A percentile compares a stretch with the other conserved stretches of the same genome.
Evolutionary conservation across 495 filamentous ascomycete species (phyloP).

Genomic region (Hyphodiscus hymeniophilus): DNA sequence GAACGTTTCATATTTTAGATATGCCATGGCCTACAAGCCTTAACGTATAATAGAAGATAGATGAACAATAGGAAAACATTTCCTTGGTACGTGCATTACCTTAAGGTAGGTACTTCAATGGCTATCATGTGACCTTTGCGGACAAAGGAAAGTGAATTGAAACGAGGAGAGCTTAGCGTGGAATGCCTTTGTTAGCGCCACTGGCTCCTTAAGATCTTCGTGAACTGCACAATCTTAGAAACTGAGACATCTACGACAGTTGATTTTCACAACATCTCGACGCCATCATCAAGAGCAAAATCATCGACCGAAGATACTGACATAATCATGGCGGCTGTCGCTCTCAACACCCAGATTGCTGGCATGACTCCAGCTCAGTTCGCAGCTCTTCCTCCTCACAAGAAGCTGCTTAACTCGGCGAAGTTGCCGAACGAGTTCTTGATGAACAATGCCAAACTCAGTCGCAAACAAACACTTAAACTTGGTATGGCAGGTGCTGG

Average conservation of each 20-base stretch:
- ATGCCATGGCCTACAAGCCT: background rate
- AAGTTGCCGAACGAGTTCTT: background rate
- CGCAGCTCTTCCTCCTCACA: background rate
- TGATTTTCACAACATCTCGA: background rate
- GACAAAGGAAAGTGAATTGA: background rate
- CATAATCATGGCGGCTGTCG: background rate
- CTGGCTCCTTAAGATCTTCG: no score
- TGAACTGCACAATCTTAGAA: background rate
- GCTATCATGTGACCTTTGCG: no score
- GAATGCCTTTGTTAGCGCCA: background rate
- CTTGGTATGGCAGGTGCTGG: background rate
- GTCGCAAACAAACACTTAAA: background rate
- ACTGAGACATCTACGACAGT: background rate
- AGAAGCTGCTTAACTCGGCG: background rate
- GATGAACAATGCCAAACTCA: background rate
- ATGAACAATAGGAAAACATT: background rate
- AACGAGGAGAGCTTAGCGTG: no score
- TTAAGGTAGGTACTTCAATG: no score
- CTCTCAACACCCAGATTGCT: background rate
- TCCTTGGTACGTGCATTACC: no score
- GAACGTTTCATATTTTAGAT: conserved; percentile 4
- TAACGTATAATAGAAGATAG: background rate
- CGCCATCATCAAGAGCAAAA: no score
- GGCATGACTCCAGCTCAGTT: background rate
- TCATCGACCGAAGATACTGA: no score